Percentiles rank a stretch among this genome's conserved stretches.
Evolutionary conservation across 768 basidiomycete genomes (phyloP).

Genomic region (Cantharellus cinnabarinus): DNA sequence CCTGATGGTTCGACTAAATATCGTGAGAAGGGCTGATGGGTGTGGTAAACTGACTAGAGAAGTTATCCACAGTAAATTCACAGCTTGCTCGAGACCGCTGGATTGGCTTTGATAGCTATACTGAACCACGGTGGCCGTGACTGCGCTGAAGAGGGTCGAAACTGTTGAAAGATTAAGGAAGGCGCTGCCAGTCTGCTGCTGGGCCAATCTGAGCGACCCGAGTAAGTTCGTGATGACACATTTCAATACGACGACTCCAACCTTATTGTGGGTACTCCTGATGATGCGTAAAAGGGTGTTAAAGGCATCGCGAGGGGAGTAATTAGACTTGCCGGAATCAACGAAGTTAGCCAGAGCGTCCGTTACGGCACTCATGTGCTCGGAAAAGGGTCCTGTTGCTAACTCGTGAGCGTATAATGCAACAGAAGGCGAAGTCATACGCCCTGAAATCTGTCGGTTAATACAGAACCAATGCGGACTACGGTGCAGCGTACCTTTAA

Average conservation of each 20-base stretch:
- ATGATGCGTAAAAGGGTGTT: background rate
- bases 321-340: conserved; percentile 33
- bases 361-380: conserved; percentile 49
- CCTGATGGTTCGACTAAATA: background rate
- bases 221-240: background rate
- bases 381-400: conserved; percentile 40
- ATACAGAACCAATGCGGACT: background rate
- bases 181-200: background rate
- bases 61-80: conserved; percentile 7
- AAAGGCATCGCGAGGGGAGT: background rate
- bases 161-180: background rate
- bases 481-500: conserved; percentile 24
- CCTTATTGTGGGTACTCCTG: conserved; percentile 43
- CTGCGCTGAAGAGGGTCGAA: background rate
- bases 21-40: too few relatives aligned
- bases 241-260: background rate
- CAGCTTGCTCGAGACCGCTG: background rate
- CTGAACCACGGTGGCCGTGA: background rate
- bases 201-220: background rate
- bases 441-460: conserved; percentile 21
- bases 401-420: conserved; percentile 47
- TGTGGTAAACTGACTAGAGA: background rate
- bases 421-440: conserved; percentile 51
- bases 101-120: background rate
- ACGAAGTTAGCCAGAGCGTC: conserved; percentile 52